phyloP scores from a whole-genome alignment of 2,329 filamentous ascomycete species.

The Xylariaceae sp. region DNA sequence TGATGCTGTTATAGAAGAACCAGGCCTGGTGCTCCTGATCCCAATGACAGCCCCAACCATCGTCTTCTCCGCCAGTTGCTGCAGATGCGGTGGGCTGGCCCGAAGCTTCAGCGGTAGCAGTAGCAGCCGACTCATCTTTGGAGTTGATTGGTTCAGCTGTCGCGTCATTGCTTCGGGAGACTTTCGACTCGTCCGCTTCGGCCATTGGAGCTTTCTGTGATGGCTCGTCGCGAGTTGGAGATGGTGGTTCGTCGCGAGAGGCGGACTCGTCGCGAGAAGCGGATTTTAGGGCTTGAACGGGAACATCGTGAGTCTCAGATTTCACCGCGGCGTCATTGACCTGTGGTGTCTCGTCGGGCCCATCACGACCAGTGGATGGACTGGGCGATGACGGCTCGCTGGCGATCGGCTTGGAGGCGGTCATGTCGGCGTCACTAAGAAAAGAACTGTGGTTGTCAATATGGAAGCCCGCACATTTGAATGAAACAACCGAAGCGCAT shows the following conservation, averaged over 20 bases:
- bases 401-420: constrained; percentile 1
- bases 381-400: constrained; percentile 7
- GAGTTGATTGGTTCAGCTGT: constrained; percentile 10
- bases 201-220: background rate
- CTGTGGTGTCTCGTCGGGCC: background rate
- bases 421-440: constrained; percentile 2
- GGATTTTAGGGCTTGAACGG: background rate
- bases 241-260: constrained; percentile 2
- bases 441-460: constrained; percentile 10
- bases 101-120: constrained; percentile 28
- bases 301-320: constrained; percentile 1
- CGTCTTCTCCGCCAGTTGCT: constrained; percentile 48
- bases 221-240: constrained; percentile 3
- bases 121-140: background rate
- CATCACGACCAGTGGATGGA: background rate
- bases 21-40: constrained; percentile 62
- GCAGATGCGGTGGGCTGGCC: constrained; percentile 37
- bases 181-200: constrained; percentile 17
- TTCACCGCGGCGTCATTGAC: background rate
- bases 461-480: constrained; percentile 6
- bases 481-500: constrained; percentile 10
- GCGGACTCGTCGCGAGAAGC: constrained; percentile 6
- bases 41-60: constrained; percentile 80
- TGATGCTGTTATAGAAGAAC: constrained; percentile 83
- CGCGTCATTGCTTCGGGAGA: constrained; percentile 23